Evolutionary conservation across 2,329 filamentous ascomycete species (phyloP), one percentile per base, ranked within the genome.

Genomic region (Penicillium sp.): DNA sequence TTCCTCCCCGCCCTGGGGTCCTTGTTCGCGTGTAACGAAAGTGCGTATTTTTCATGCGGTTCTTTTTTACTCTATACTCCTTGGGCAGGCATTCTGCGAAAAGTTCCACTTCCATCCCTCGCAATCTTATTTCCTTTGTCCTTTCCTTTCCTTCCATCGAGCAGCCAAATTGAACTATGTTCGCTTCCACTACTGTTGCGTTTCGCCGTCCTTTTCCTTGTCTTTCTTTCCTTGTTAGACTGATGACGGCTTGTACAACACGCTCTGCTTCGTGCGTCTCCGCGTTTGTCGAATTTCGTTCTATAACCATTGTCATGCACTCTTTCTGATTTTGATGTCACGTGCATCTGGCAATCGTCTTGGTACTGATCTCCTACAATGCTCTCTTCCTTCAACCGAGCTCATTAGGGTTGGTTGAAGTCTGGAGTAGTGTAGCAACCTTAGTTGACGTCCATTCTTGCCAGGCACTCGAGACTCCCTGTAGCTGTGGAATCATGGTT

Each of bases 41-140:
- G 72, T 71, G 62, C 62, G 68, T 72, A 70, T 68, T 66, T 59
- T 73, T 70, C 57, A 65, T 71, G 68, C 65, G 66, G 63, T 66
- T 69, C 60, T 63, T 60, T 42, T 67, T 68, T 66, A 58, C 64
- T 62, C 66, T 65, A 71, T 74, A 70, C 67, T 69, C 67, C 68
- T 68, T 75, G 74, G 75, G 74, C 72, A 75, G 74, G 74, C 74
- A 71, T 71, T 76, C 67, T 76, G 74, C 73, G 72, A 77, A 77
- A 77, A 77, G 71, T 77, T 72, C 66, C 65, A 64, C 68, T 66
- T 67, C 63, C 61, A 58, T 65, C 61, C 63, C 60, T 66, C 29
- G 49, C 62, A 58, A 56, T 58, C 43, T 42, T 45, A 43, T 61
- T 49, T 59, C 19, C 44, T 39, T 49, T 57, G 49, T 31, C 45